A percentile compares a stretch with the other conserved stretches of the same genome.
Evolutionary conservation across 768 basidiomycete genomes (phyloP).

Genomic region (Dictyophora rubrovolvata): DNA sequence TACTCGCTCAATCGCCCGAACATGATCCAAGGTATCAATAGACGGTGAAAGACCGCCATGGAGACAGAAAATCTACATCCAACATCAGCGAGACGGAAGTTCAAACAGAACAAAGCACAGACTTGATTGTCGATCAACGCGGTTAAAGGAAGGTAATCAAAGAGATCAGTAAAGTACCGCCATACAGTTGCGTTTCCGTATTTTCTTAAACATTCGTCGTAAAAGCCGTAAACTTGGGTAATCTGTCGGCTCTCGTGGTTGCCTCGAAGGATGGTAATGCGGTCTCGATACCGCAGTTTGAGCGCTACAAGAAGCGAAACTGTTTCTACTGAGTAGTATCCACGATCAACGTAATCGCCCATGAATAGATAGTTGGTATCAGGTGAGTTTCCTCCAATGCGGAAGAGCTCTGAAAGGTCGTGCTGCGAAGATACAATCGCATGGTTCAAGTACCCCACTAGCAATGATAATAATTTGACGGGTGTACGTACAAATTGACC

Average conservation of each 20-base stretch:
- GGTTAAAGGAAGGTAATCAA: conserved; percentile 94
- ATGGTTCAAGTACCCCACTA: background rate
- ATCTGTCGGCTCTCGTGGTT: conserved; percentile 99
- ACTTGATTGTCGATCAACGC: conserved; percentile 99
- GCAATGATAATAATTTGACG: conserved; percentile 10
- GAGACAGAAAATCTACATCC: conserved; percentile 86
- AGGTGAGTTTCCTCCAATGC: conserved; percentile 96
- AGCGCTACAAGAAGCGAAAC: conserved; percentile 94
- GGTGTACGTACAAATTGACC: conserved; percentile 88
- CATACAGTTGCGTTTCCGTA: conserved; percentile 99
- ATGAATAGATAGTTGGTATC: conserved; percentile 99
- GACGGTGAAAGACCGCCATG: conserved; percentile 97
- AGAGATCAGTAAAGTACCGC: conserved; percentile 98
- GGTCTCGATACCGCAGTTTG: conserved; percentile 95
- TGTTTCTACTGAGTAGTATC: conserved; percentile 98
- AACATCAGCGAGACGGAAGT: background rate
- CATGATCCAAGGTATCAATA: conserved; percentile 99
- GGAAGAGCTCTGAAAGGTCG: conserved; percentile 97
- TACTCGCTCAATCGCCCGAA: conserved; percentile 95
- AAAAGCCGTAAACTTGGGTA: conserved; percentile 99
- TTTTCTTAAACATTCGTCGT: conserved; percentile 98
- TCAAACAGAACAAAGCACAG: conserved; percentile 25
- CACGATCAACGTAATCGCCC: conserved; percentile 99
- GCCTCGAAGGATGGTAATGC: conserved; percentile 94
- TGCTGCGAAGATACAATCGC: conserved; percentile 47